phyloP scores from a whole-genome alignment of 2,329 filamentous ascomycete genomes.

The Hypomyces perniciosus region DNA sequence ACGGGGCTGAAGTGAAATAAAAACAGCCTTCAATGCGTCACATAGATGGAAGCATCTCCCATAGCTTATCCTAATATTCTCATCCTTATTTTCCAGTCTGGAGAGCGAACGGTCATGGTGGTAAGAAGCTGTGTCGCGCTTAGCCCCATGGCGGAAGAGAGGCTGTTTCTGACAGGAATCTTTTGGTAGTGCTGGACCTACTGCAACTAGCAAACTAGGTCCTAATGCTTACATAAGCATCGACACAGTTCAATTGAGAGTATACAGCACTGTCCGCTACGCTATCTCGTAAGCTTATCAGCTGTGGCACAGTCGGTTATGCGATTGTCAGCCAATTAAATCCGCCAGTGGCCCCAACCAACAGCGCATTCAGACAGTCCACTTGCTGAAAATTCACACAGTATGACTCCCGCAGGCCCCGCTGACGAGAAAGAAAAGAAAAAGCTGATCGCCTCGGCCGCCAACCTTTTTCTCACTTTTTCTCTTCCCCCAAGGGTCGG shows the following conservation, averaged over 20 bases:
- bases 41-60: not conserved
- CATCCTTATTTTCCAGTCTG: not conserved
- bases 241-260: too few species aligned
- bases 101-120: too few species aligned
- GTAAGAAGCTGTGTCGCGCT: too few species aligned
- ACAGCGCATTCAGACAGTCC: not conserved
- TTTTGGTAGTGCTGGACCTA: too few species aligned
- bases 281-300: not conserved
- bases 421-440: slow-evolving; percentile 6
- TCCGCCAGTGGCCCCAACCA: not conserved
- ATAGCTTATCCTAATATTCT: not conserved
- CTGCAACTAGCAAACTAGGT: too few species aligned
- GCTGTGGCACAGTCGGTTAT: not conserved
- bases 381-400: not conserved
- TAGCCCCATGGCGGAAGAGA: not conserved
- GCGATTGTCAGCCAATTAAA: not conserved
- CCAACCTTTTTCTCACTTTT: slow-evolving; percentile 13
- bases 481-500: slow-evolving; percentile 21
- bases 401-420: slow-evolving; percentile 2
- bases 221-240: not conserved
- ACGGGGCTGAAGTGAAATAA: not conserved
- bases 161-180: not conserved
- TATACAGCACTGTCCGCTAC: too few species aligned
- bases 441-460: slow-evolving; percentile 9
- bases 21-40: not conserved